Conservation (phyloP, 495 filamentous ascomycete genomes). For the Aspergillus asperescens region DNA sequence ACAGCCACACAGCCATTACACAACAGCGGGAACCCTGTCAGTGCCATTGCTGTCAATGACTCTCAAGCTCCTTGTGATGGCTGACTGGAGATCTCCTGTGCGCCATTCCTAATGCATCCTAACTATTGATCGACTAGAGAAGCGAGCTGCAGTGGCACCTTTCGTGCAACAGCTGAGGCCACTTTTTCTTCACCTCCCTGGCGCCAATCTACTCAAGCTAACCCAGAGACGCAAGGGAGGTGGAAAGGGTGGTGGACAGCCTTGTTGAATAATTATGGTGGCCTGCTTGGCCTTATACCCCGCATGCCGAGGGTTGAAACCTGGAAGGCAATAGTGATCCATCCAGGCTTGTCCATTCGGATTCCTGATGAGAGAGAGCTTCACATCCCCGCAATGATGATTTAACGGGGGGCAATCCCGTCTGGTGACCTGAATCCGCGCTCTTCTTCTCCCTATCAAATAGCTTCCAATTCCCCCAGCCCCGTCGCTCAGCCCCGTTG, state of each 20-base stretch:
- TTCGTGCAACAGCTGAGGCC: constrained; percentile 5
- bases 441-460: neutral
- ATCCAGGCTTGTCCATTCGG: too few relatives aligned
- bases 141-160: constrained; percentile 12
- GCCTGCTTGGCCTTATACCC: constrained; percentile 1
- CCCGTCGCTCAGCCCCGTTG: neutral
- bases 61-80: neutral
- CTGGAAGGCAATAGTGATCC: neutral
- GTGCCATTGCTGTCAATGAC: neutral
- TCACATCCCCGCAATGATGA: neutral
- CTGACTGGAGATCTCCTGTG: constrained; percentile 12
- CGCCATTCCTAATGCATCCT: constrained; percentile 11
- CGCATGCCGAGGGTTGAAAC: constrained; percentile 8
- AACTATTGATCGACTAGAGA: constrained; percentile 14
- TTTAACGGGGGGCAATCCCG: neutral
- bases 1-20: constrained; percentile 12
- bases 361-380: neutral
- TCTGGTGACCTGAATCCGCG: neutral
- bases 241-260: neutral
- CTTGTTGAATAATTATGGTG: neutral
- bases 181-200: constrained; percentile 1
- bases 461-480: neutral
- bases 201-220: neutral
- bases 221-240: constrained; percentile 1
- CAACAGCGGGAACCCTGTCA: neutral